These are phyloP conservation scores for Microcyclospora tardicrescens DNA, from an alignment of 2,329 filamentous ascomycete genomes.

Conservation along the genomic window DNA sequence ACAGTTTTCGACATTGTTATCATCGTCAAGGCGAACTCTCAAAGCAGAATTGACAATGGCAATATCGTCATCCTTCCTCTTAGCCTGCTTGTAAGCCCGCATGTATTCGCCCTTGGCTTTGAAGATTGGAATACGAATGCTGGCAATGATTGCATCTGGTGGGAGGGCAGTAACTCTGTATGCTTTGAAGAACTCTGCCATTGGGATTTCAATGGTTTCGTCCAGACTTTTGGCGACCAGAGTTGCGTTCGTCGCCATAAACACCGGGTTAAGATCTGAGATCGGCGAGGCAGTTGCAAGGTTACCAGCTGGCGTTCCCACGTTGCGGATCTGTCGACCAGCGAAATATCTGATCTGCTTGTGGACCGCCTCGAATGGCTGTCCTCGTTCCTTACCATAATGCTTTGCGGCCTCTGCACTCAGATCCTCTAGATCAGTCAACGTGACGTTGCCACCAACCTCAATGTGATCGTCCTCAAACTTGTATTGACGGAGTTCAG, in stretches of 20 bases:
- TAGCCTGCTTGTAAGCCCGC: constrained; percentile 87
- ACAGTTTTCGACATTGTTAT: constrained; percentile 57
- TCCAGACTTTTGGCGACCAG: constrained; percentile 66
- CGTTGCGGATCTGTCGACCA: constrained; percentile 88
- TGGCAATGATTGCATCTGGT: constrained; percentile 69
- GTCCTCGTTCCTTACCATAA: constrained; percentile 58
- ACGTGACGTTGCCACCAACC: constrained; percentile 79
- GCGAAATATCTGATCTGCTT: constrained; percentile 95
- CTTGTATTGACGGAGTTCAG: constrained; percentile 70
- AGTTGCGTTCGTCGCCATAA: constrained; percentile 74
- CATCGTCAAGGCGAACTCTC: constrained; percentile 56
- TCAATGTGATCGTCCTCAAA: constrained; percentile 75
- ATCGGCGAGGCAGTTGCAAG: constrained; percentile 90
- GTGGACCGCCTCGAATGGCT: constrained; percentile 79
- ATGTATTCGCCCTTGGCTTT: constrained; percentile 67
- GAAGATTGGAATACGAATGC: constrained; percentile 71
- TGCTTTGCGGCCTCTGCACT: constrained; percentile 65
- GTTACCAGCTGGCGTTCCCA: constrained; percentile 93
- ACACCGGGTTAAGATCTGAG: constrained; percentile 87
- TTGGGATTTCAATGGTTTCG: constrained; percentile 71
- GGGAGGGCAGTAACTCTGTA: constrained; percentile 77
- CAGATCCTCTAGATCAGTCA: constrained; percentile 83
- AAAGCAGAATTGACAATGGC: constrained; percentile 89
- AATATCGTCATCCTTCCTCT: constrained; percentile 96
- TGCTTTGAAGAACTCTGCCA: constrained; percentile 83